Conservation (phyloP, 306 rosid genomes). For the Nissolia schottii region DNA sequence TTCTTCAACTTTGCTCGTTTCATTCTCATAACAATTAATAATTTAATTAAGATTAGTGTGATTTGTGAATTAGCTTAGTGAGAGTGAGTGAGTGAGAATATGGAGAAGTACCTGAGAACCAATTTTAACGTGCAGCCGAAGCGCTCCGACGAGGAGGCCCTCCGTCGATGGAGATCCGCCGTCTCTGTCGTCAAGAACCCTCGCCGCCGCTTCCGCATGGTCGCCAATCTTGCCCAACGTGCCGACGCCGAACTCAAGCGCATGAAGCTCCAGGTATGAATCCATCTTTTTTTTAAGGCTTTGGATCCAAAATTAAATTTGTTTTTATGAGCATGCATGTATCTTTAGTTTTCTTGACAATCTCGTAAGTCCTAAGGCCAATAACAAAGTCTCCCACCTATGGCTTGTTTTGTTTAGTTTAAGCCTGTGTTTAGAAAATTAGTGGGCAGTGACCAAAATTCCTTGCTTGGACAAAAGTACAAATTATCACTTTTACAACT, state of each 20-base stretch:
- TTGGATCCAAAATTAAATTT: too few species aligned
- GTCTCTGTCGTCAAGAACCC: conserved; percentile 83
- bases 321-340: too few species aligned
- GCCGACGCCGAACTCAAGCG: conserved; percentile 62
- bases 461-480: too few species aligned
- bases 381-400: too few species aligned
- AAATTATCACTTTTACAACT: too few species aligned
- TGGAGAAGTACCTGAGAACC: conserved; percentile 69
- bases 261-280: conserved; percentile 54
- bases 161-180: conserved; percentile 80
- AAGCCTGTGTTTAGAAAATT: too few species aligned
- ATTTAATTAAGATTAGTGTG: background rate
- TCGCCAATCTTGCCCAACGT: conserved; percentile 84
- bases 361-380: too few species aligned
- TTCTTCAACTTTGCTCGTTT: conserved; percentile 3
- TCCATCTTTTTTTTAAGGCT: too few species aligned
- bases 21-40: background rate
- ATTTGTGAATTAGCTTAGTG: background rate
- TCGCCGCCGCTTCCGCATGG: conserved; percentile 88
- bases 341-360: too few species aligned
- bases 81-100: background rate
- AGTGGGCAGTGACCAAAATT: too few species aligned
- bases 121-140: conserved; percentile 64
- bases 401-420: too few species aligned
- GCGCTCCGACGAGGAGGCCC: conserved; percentile 52